A percentile compares a stretch with the other conserved stretches of the same genome.
Conservation (phyloP, 768 basidiomycete genomes). For the Ramaria sp. region DNA sequence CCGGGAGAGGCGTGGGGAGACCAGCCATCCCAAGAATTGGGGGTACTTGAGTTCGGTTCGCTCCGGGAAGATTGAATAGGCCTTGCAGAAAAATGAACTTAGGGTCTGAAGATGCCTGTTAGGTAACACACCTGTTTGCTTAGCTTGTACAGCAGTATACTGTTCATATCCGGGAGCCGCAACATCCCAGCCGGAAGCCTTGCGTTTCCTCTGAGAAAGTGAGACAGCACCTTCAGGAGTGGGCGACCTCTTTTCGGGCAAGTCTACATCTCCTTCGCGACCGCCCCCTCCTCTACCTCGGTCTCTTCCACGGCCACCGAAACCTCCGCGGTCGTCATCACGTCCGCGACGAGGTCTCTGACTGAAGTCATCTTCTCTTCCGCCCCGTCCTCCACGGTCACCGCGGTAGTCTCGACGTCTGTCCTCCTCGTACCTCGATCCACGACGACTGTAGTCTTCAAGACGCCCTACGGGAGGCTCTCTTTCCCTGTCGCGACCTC, state of each 20-base stretch:
- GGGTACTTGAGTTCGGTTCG: slow-evolving; percentile 80
- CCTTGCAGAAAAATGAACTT: slow-evolving; percentile 36
- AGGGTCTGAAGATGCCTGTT: slow-evolving; percentile 2
- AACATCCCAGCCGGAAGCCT: slow-evolving; percentile 93
- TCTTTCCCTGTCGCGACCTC: slow-evolving; percentile 37
- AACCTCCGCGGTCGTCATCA: slow-evolving; percentile 19
- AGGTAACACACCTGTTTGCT: slow-evolving; percentile 70
- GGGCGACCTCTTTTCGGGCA: slow-evolving; percentile 71
- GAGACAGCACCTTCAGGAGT: slow-evolving; percentile 80
- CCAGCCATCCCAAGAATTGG: slow-evolving; percentile 76
- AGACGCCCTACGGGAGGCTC: slow-evolving; percentile 20
- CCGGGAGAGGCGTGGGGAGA: slow-evolving; percentile 73
- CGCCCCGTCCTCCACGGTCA: slow-evolving; percentile 30
- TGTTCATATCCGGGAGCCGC: slow-evolving; percentile 93
- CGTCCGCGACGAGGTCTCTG: slow-evolving; percentile 18
- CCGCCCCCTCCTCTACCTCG: slow-evolving; percentile 39
- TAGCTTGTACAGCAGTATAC: slow-evolving; percentile 93
- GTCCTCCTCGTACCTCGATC: slow-evolving; percentile 12
- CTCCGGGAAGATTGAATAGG: slow-evolving; percentile 92
- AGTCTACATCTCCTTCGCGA: slow-evolving; percentile 23
- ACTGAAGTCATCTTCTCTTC: slow-evolving; percentile 21
- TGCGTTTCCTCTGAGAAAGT: slow-evolving; percentile 76
- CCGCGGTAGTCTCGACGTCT: slow-evolving; percentile 25
- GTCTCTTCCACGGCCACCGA: slow-evolving; percentile 39
- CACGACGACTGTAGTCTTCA: slow-evolving; percentile 23